A percentile compares a stretch with the other conserved stretches of the same genome.
Conservation (phyloP, 768 basidiomycete species). For the Pleurotus giganteus region DNA sequence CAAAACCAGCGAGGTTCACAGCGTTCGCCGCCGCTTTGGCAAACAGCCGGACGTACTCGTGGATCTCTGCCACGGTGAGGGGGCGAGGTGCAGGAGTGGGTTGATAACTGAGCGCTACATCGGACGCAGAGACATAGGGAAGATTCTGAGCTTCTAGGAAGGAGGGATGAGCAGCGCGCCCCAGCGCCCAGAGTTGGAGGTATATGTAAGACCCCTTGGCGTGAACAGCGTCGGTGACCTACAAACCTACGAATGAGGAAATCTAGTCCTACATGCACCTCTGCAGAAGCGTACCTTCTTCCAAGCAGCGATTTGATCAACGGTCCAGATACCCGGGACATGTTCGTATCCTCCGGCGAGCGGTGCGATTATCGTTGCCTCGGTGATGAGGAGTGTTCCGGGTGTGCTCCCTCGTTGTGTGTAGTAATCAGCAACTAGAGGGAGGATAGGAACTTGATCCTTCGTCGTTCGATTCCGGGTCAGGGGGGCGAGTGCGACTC, state of each 20-base stretch:
- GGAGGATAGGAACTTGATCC: slow-evolving; percentile 24
- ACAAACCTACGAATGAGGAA: background rate
- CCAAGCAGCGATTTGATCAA: slow-evolving; percentile 43
- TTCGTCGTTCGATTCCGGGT: slow-evolving; percentile 35
- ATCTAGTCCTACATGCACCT: background rate
- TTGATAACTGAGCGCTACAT: slow-evolving; percentile 13
- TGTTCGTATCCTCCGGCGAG: slow-evolving; percentile 25
- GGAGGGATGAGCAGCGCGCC: slow-evolving; percentile 22
- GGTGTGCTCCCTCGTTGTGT: slow-evolving; percentile 16
- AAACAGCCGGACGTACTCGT: slow-evolving; percentile 39
- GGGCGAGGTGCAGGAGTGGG: background rate
- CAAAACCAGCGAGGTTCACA: slow-evolving; percentile 58
- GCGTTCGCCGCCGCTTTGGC: slow-evolving; percentile 43
- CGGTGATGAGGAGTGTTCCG: slow-evolving; percentile 30
- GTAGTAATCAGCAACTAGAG: slow-evolving; percentile 21
- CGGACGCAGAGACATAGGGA: slow-evolving; percentile 19
- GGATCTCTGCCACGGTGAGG: slow-evolving; percentile 37
- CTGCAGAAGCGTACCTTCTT: slow-evolving; percentile 22
- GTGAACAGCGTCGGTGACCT: slow-evolving; percentile 3
- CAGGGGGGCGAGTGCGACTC: slow-evolving; percentile 44
- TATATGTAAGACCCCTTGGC: slow-evolving; percentile 42
- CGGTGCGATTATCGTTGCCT: slow-evolving; percentile 31
- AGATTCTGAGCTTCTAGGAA: slow-evolving; percentile 26
- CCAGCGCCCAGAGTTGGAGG: slow-evolving; percentile 45
- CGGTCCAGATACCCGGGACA: slow-evolving; percentile 36